Base-by-base conservation (phyloP, 202 grass and related monocot species). In the Cymbopogon flexuosus region DNA sequence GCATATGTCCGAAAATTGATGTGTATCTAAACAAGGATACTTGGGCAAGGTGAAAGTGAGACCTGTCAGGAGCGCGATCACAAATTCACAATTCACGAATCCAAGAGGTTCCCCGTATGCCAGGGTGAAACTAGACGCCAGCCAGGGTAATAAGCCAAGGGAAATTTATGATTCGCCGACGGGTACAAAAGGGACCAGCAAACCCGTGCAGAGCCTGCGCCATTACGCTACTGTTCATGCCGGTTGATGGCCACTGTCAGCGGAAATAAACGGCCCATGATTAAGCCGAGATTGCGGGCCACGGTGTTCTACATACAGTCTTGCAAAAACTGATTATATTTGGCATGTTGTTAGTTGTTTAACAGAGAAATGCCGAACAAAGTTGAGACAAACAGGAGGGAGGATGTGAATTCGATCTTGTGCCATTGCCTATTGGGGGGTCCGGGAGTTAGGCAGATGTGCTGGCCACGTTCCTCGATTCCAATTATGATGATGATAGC, bases 381-480 rank as follows among this genome's bases (percentile, higher is more conserved):
- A 77, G 68, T 8, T 79, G 62, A 62, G 37, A 67, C 41, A 69
- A 43, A 63, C 65, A 78, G 21, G 39, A 51, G 16, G 62, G 10
- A 37, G 10, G 68, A 18, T 52, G 64, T 18, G 67, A 39, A 71
- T 61, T 86, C 24, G 7, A 45, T 42, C 40, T 66, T 65, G n/a
- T 7, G 30, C 4, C 16, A 14, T 4, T 4, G 45, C 2, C 10
- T 65, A 8, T 24, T 35, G 41, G 11, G 15, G 35, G 62, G 16
- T 14, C 24, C 33, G n/a, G 47, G 49, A 61, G 47, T 16, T 41
- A 27, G 77, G 77, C 70, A 42, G 31, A 67, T 57, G 81, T 59
- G 75, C 75, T 84, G 72, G 65, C 82, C 87, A 85, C 79, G 78
- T 89, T 89, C 39, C 59, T 8, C 8, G 18, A 24, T 81, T 37